Evolutionary conservation across 306 rosid species (phyloP).

Genomic region (Prinsepia uniflora): DNA sequence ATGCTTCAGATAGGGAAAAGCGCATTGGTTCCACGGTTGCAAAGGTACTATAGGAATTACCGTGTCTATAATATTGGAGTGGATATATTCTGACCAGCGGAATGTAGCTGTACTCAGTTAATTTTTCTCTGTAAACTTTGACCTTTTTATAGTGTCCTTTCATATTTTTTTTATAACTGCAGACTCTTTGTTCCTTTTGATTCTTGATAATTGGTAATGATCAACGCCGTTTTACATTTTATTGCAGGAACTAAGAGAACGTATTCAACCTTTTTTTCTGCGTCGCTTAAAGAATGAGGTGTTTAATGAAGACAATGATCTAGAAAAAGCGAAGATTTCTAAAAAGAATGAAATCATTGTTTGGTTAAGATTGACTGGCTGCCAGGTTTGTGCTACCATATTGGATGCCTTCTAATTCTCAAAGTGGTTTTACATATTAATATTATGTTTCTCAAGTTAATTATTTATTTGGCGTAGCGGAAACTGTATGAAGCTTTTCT

Average conservation of each 20-base stretch:
- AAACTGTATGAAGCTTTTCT: constrained; percentile 78
- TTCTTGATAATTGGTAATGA: not conserved
- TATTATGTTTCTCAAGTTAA: not conserved
- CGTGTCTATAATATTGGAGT: not conserved
- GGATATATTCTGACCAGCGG: not conserved
- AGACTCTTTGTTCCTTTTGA: not conserved
- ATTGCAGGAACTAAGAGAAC: constrained; percentile 67
- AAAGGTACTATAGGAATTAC: constrained; percentile 39
- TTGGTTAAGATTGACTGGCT: constrained; percentile 71
- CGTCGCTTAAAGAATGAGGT: constrained; percentile 85
- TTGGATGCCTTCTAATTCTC: constrained; percentile 18
- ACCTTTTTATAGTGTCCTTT: not conserved
- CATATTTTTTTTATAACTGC: not conserved
- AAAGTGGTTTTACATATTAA: constrained; percentile 1
- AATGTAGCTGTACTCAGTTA: not conserved
- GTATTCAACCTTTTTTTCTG: constrained; percentile 77
- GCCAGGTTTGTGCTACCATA: constrained; percentile 56
- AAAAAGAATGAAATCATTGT: constrained; percentile 78
- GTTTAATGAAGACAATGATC: constrained; percentile 56
- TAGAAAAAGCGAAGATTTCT: constrained; percentile 59
- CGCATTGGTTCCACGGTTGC: constrained; percentile 68
- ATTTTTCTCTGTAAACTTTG: not conserved
- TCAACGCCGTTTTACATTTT: not conserved
- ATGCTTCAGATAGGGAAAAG: constrained; percentile 71
- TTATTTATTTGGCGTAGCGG: constrained; percentile 43